Base-by-base conservation (phyloP, 306 rosid species). In the Begonia masoniana region DNA sequence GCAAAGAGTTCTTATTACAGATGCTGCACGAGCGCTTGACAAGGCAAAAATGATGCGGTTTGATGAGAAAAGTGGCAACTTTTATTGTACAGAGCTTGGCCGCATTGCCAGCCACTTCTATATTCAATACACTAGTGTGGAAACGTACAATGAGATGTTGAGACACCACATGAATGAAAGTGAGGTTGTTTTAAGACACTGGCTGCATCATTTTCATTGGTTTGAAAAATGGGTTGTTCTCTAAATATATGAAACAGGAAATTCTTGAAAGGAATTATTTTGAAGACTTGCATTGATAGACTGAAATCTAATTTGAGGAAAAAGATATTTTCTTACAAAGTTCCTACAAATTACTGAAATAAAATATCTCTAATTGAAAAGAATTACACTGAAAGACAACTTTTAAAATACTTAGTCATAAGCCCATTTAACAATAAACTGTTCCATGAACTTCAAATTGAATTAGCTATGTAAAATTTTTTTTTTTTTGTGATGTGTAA, bases 21-120 rank as follows among this genome's bases (percentile, higher is more conserved):
- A 85, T 73, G 94, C 95, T 69, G 97, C 97, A 55, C 94, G 97
- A 55, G 71, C 94, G 47, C 95, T 89, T 46, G 97, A 89, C 76
- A 85, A 81, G 71, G 95, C 97, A 54, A 89, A 82, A 76, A 89
- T 89, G 97, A 89, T 89, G 95, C 91, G 97, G 43, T 89, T 89
- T 80, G 97, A 89, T 71, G 97, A 89, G 71, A 89, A 85, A 80
- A 89, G 95, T 67, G 97, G 97, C 73, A 89, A 85, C 62, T 89
- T 89, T 69, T 89, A 85, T 70, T 89, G 97, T 69, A 89, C 97
- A 12, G 97, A 89, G 89, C 95, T 89, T 58, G 97, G 97, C 71
- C 97, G 97, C 74, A 89, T 89, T 74, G 97, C 97, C 36, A 89
- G 97, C 73, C 97, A 89, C 81, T 89, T 89, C 74, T 89, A 89